Base-by-base conservation (phyloP, 1,284 basidiomycete genomes). In the Cerioporus squamosus region DNA sequence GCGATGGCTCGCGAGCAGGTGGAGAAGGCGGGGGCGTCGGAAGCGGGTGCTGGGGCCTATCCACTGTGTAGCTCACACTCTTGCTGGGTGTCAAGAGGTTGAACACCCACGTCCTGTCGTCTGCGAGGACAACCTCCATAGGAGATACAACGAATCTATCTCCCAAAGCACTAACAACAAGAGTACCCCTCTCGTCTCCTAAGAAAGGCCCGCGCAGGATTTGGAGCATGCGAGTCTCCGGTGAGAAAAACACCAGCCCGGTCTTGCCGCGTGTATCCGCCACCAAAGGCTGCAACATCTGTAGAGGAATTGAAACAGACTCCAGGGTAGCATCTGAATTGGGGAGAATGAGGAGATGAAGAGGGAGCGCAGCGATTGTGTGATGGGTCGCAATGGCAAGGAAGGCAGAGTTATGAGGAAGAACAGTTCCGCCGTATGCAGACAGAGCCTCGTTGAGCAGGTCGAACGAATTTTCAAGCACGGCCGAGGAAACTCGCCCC, bases 1-100 rank as follows among this genome's bases (percentile, higher is more conserved):
- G 17, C 3, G 53, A 31, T 17, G 57, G 24, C 17, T 22, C 22
- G 15, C 26, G 38, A 5, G 49, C 45, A 10, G 65, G 66, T n/a
- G 67, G 67, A 8, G 67, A 67, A 4, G 67, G 65, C 4, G 67
- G 67, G 17, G 67, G 67, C 9, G 67, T 68, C 18, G 65, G 65
- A 2, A 66, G 63, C 5, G 40, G 42, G 17, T 64, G 44, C 10
- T 51, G 20, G 14, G 31, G 18, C 20, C 23, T 40, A 14, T 61
- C 62, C 18, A 56, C 14, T 33, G 22, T 54, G 0, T 36, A 20
- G 5, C 15, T 7, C 17, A 46, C 22, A 12, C 55, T 31, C 44
- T 29, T 29, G 29, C 29, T 29, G 8, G 36, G 10, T 54, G 39
- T 53, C 44, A 3, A 52, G 51, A 20, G 56, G 45, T n/a, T 61